These are phyloP conservation scores for Agarophyton chilense DNA, from an alignment of 23 red algal species.

Conservation along the genomic window DNA sequence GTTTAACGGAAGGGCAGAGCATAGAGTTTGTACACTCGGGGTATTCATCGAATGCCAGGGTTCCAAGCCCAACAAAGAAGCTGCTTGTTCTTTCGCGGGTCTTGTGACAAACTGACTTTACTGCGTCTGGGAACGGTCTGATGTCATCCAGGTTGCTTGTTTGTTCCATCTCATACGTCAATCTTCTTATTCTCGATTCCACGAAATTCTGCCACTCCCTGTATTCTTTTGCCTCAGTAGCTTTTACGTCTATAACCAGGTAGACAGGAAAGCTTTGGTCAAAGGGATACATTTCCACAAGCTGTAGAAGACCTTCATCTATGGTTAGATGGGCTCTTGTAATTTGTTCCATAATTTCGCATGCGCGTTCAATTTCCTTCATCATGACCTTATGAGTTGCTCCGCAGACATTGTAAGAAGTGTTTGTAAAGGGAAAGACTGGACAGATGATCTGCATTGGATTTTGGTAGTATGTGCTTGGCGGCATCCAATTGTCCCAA, in stretches of 20 bases:
- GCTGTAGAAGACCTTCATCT: background rate
- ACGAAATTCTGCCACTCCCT: constrained; percentile 37
- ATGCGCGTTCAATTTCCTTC: constrained; percentile 5
- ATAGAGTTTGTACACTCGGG: background rate
- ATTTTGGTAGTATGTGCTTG: constrained; percentile 15
- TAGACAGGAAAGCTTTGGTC: background rate
- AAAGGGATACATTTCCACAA: constrained; percentile 26
- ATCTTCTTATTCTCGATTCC: constrained; percentile 25
- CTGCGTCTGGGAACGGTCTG: constrained; percentile 10
- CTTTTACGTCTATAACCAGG: background rate
- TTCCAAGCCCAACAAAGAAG: constrained; percentile 18
- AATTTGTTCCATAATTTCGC: constrained; percentile 17
- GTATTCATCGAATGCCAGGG: too few relatives aligned
- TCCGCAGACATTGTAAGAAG: constrained; percentile 32
- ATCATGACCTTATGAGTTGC: constrained; percentile 18
- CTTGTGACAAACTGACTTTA: background rate
- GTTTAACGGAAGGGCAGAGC: background rate
- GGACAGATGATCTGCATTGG: constrained; percentile 34
- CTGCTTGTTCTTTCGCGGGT: background rate
- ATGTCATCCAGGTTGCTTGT: background rate
- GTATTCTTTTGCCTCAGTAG: background rate
- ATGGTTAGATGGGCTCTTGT: background rate
- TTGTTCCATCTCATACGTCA: constrained; percentile 14
- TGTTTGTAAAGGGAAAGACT: constrained; percentile 3
- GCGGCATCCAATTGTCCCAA: constrained; percentile 17